Base-by-base conservation (phyloP, 2,329 filamentous ascomycete species). In the Penicillium sp. region DNA sequence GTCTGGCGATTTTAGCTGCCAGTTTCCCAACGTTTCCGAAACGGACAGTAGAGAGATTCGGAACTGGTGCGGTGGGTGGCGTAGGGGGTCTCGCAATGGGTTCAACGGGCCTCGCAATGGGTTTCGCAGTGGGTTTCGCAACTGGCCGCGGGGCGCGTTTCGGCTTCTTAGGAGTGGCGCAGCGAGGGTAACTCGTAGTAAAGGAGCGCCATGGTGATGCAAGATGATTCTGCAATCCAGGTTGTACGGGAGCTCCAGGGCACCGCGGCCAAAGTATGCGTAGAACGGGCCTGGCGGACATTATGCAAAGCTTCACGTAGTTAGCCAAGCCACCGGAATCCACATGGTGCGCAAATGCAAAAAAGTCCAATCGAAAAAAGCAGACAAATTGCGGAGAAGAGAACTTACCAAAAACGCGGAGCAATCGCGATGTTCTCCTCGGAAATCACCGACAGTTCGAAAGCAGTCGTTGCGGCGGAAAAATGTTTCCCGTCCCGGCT, bases 1-100 rank as follows among this genome's bases (percentile, higher is more conserved):
- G 78, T 47, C 72, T 70, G 11, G 79, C 77, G 29, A 87, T 74
- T 49, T 74, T 65, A 6, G 57, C 49, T 35, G 64, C 61, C 16
- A 76, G 50, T 76, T 75, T 58, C 75, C 74, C 67, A 77, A 81
- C 44, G 68, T 73, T 45, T 44, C 52, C 52, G 11, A 37, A 37
- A 3, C 18, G 31, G 8, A 34, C 31, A 18, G 31, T 18, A 3
- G 16, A 8, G 16, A 16, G 31, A 34, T 18, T 34, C 14, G 31
- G 18, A 34, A 16, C 14, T 14, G 31, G 14, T 14, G 11, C n/a
- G 11, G 11, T 11, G 7, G 41, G 18, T 16, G n/a, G 35, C 35
- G 35, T 5, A 14, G 35, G 4, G 20, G 35, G 29, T 27, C 11
- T 10, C 26, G 26, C 26, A 11, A 10, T 11, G 26, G 26, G 16